Evolutionary conservation across 257 asterid species (phyloP).

Genomic region (Ophiorrhiza pumila): DNA sequence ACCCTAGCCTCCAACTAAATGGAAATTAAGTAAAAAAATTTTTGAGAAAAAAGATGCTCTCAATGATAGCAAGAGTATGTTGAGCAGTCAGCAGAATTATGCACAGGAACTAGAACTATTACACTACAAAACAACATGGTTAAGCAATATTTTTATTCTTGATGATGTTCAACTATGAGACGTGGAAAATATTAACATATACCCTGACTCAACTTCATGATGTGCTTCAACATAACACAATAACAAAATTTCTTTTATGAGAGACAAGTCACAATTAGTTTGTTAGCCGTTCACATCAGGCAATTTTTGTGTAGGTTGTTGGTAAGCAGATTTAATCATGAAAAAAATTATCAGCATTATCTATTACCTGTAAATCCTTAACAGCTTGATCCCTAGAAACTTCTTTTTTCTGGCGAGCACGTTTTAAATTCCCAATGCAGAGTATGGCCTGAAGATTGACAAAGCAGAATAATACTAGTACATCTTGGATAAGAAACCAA

Average conservation of each 20-base stretch:
- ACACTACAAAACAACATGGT: too few relatives aligned
- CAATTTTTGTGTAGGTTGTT: not conserved
- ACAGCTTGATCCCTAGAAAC: constrained; percentile 73
- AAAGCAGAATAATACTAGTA: not conserved
- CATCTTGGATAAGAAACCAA: not conserved
- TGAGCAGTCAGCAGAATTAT: too few relatives aligned
- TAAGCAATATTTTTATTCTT: too few relatives aligned
- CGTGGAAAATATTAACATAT: too few relatives aligned
- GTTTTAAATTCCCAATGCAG: constrained; percentile 82
- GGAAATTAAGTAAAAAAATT: too few relatives aligned
- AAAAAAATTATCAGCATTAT: not conserved
- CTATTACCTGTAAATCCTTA: constrained; percentile 74
- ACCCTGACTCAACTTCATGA: too few relatives aligned
- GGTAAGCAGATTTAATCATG: not conserved
- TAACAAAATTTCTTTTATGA: not conserved
- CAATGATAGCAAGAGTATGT: too few relatives aligned
- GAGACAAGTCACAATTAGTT: not conserved
- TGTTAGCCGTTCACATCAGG: not conserved
- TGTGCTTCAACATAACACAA: too few relatives aligned
- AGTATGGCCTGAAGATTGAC: constrained; percentile 56
- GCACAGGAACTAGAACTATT: too few relatives aligned
- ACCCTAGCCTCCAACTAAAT: too few relatives aligned
- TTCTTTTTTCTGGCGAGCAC: constrained; percentile 73
- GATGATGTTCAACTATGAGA: too few relatives aligned
- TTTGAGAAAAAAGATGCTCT: too few relatives aligned